Evolutionary conservation across 768 basidiomycete genomes (phyloP), one percentile per base, ranked within the genome.

Genomic region (Lentinus tigrinus): DNA sequence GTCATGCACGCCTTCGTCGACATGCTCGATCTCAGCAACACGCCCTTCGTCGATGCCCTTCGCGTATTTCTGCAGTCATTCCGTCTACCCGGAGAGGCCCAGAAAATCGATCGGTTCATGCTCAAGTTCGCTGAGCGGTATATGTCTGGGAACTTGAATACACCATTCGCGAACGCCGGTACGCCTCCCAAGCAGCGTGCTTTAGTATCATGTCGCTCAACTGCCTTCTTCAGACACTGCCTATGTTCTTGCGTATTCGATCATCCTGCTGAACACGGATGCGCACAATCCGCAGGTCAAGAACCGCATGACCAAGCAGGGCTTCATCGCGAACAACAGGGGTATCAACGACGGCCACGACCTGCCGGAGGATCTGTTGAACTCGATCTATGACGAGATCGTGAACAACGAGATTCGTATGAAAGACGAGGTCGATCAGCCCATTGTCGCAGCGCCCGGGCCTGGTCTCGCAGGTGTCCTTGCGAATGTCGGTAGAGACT

Each of bases 21-120:
- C 70, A 74, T 86, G 66, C 80, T 99, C 68, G 93, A 98, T 61
- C 93, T 99, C 73, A 83, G 81, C 42, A 85, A 87, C 58, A 74
- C 85, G 53, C 76, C 81, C 17, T 99, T 99, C 69, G 87, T 95
- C 40, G 91, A 95, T 65, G 95, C 97, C 2, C 77, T 99, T 39
- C 85, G 97, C 21, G 69, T 85, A 56, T 98, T 97, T 74, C 76
- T 99, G 26, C 97, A 99, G 72, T 84, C 93, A 3, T 98, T 98
- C 83, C 91, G 97, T 47, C 82, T 99, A 19, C 97, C 97, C 7
- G 97, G 97, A 43, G 97, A 99, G 74, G 79, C 94, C 0, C 97
- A 99, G 73, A 98, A 98, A 75, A 98, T 99, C 64, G 97, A 99
- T 80, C 87, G 97, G 9, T 98, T 85, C 75, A 95, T 99, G 93